Conservation (phyloP, 805 yeast genomes). For the Candida sphagnicola region DNA sequence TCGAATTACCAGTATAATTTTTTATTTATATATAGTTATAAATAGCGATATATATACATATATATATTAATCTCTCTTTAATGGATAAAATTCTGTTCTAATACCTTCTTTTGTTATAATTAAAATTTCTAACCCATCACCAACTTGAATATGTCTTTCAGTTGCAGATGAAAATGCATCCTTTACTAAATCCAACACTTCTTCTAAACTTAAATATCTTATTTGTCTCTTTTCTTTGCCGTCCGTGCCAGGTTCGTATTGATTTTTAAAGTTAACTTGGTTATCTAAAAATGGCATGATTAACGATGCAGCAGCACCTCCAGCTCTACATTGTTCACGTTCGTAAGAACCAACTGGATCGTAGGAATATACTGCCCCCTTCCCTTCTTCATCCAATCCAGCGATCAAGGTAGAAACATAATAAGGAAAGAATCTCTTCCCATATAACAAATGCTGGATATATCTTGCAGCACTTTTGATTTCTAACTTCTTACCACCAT, state of each 20-base stretch:
- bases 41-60: too few relatives aligned
- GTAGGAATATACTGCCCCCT: constrained; percentile 92
- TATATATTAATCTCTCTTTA: constrained; percentile 91
- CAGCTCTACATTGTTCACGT: constrained; percentile 95
- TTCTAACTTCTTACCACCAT: constrained; percentile 63
- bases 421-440: constrained; percentile 94
- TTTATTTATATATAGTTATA: background rate
- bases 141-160: constrained; percentile 97
- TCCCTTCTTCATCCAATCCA: constrained; percentile 87
- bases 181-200: constrained; percentile 80
- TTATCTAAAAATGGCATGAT: constrained; percentile 97
- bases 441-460: constrained; percentile 84
- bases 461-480: constrained; percentile 81
- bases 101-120: constrained; percentile 94
- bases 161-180: constrained; percentile 97
- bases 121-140: constrained; percentile 89
- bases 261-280: constrained; percentile 95
- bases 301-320: constrained; percentile 94
- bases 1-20: constrained; percentile 61
- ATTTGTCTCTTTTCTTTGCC: constrained; percentile 61
- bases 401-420: constrained; percentile 94
- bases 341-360: constrained; percentile 98
- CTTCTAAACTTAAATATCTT: constrained; percentile 70
- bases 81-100: constrained; percentile 73
- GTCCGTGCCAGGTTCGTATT: constrained; percentile 64